Evolutionary conservation across 2,329 filamentous ascomycete species (phyloP), one percentile per base, ranked within the genome.

Genomic region (Aureobasidium subglaciale): DNA sequence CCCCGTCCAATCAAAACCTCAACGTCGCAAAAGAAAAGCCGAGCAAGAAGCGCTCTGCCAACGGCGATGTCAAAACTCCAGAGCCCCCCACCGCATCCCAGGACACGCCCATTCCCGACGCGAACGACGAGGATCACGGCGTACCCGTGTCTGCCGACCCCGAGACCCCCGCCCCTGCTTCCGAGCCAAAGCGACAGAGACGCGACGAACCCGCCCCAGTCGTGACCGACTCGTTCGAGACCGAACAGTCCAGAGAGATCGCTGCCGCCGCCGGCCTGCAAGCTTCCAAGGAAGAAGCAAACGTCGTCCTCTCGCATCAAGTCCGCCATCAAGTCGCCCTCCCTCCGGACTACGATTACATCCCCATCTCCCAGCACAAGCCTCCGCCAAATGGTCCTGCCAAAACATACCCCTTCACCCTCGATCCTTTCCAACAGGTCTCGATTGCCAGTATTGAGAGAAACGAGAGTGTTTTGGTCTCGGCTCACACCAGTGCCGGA

Each of bases 311-410:
- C 52, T 92, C 90, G 43, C 95, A 99, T 75, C 96, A 99, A 75
- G 95, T 99, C 64, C 91, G 95, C 72, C 93, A 99, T 78, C 92
- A 99, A 73, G 93, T 97, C 63, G 89, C 93, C 11, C 78, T 99
- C 18, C 93, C 93, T 2, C 91, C 92, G 9, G 89, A 95, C 69
- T 95, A 95, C 75, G 87, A 91, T 69, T 70, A 65, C 63, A 80
- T 95, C 16, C 92, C 92, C n/a, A 88, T 99, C 53, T 95, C 90
- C 20, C 81, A 95, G 72, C 93, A 99, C 78, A 90, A 90, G 70
- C 78, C 90, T n/a, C 90, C 92, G 10, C 87, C 85, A 56, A 84
- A 88, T 60, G 38, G 38, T 18, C 93, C 93, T 1, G 93, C 93
- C 18, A 82, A 88, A 60, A 83, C 78, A 30, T 99, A 87, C 78